A percentile compares a stretch with the other conserved stretches of the same genome.
Conservation (phyloP, 2,329 filamentous ascomycete species). For the Didymella sp. region DNA sequence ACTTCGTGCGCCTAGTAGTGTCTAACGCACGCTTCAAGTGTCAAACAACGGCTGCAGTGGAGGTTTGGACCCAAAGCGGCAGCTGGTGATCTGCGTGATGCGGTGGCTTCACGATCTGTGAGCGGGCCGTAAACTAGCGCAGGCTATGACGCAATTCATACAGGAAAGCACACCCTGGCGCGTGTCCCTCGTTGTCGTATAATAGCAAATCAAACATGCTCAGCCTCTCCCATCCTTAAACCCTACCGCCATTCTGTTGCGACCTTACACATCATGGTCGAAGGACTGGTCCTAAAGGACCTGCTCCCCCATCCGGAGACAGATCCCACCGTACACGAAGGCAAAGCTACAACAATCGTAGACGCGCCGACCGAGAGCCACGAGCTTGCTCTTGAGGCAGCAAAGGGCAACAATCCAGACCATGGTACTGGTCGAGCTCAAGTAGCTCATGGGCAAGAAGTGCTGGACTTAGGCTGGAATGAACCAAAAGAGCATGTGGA, state of each 20-base stretch:
- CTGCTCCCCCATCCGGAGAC: conserved; percentile 46
- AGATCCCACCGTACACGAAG: conserved; percentile 39
- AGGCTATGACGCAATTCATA: conserved; percentile 28
- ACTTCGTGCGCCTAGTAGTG: neutral
- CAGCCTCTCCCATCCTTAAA: neutral
- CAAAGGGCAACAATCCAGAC: conserved; percentile 45
- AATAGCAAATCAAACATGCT: conserved; percentile 14
- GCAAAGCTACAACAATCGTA: conserved; percentile 42
- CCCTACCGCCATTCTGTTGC: neutral
- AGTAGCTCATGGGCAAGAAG: conserved; percentile 57
- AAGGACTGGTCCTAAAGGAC: conserved; percentile 46
- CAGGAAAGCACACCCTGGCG: conserved; percentile 14
- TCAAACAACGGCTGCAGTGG: conserved; percentile 2
- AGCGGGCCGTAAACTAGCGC: conserved; percentile 21
- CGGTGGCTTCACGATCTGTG: conserved; percentile 22
- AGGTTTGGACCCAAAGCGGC: conserved; percentile 11
- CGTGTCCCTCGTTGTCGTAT: conserved; percentile 6
- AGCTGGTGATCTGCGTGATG: conserved; percentile 18
- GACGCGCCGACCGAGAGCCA: conserved; percentile 57
- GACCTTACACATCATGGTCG: conserved; percentile 27
- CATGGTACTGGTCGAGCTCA: conserved; percentile 58
- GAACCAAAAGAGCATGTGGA: conserved; percentile 63
- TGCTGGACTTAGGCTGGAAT: conserved; percentile 74
- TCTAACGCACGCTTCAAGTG: conserved; percentile 2
- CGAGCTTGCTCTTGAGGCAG: conserved; percentile 52